A percentile compares a stretch with the other conserved stretches of the same genome.
These are phyloP conservation scores for Huntiella decipiens DNA, from an alignment of 2,329 filamentous ascomycete genomes.

Conservation along the genomic window DNA sequence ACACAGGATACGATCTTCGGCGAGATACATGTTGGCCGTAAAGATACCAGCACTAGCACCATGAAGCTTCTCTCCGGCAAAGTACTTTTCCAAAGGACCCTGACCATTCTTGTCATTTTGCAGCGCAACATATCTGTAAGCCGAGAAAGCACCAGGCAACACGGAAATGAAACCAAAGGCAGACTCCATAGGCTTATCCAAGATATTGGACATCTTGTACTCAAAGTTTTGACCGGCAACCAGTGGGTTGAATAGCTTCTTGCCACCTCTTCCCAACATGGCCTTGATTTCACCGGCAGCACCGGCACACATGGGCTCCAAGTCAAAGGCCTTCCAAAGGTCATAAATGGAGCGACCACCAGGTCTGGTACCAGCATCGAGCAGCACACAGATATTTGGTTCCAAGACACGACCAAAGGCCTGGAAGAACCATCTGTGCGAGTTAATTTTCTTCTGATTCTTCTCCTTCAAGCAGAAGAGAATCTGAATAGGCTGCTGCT, in stretches of 20 bases:
- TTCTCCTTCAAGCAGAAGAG: constrained; percentile 98
- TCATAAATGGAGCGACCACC: constrained; percentile 93
- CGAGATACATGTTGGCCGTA: constrained; percentile 90
- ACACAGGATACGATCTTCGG: constrained; percentile 76
- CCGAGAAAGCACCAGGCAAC: constrained; percentile 92
- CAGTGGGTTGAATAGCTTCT: constrained; percentile 78
- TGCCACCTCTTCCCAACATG: constrained; percentile 71
- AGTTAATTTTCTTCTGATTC: constrained; percentile 99
- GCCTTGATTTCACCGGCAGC: constrained; percentile 98
- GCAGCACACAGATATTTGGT: constrained; percentile 88
- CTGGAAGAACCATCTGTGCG: constrained; percentile 97
- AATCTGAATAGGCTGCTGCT: constrained; percentile 83
- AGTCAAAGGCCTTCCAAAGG: constrained; percentile 94
- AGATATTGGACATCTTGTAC: constrained; percentile 99
- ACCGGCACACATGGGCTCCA: constrained; percentile 93
- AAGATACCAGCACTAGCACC: constrained; percentile 85
- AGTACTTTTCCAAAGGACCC: constrained; percentile 90
- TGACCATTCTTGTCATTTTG: constrained; percentile 94
- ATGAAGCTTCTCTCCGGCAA: constrained; percentile 90
- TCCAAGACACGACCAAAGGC: constrained; percentile 84
- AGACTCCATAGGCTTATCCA: constrained; percentile 93
- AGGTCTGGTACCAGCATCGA: constrained; percentile 90
- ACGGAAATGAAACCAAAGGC: constrained; percentile 97
- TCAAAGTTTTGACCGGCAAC: constrained; percentile 97
- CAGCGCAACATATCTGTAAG: constrained; percentile 81